Percentiles rank a stretch among this genome's conserved stretches.
phyloP scores from a whole-genome alignment of 2,329 filamentous ascomycete species.

The Apiospora aurea region DNA sequence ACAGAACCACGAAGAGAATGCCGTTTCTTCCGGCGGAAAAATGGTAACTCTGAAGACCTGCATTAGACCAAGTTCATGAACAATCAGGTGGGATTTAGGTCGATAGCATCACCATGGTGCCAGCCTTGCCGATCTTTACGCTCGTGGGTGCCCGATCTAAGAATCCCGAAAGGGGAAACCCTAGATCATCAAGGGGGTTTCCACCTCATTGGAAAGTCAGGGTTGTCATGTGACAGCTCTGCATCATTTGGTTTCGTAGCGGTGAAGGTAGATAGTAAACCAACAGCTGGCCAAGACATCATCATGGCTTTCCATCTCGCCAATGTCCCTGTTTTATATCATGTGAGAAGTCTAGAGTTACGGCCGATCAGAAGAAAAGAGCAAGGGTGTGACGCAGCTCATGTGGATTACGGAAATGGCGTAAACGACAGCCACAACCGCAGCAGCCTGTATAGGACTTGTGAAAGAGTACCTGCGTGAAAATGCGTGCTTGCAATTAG shows the following conservation, averaged over 20 bases:
- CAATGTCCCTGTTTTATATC: not conserved
- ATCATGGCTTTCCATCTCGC: not conserved
- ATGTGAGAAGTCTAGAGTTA: not conserved
- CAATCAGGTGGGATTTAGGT: not conserved
- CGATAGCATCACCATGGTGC: not conserved
- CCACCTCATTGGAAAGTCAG: not conserved
- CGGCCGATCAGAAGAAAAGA: not conserved
- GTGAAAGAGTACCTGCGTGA: constrained; percentile 13
- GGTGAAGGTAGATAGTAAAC: not conserved
- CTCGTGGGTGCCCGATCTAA: not conserved
- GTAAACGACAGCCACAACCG: not conserved
- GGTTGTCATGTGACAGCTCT: not conserved
- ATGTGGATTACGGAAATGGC: not conserved
- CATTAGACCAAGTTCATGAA: not conserved
- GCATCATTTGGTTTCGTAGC: not conserved
- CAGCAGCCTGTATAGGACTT: not conserved
- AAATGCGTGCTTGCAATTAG: not conserved
- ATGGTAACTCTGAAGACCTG: not conserved
- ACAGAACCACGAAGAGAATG: not conserved
- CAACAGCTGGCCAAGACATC: not conserved
- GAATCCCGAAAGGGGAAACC: not conserved
- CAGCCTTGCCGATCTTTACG: not conserved
- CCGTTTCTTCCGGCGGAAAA: not conserved
- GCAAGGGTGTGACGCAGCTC: not conserved
- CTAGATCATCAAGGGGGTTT: not conserved